These are phyloP conservation scores for Lasiosphaeria ovina DNA, from an alignment of 495 filamentous ascomycete genomes.

Conservation along the genomic window DNA sequence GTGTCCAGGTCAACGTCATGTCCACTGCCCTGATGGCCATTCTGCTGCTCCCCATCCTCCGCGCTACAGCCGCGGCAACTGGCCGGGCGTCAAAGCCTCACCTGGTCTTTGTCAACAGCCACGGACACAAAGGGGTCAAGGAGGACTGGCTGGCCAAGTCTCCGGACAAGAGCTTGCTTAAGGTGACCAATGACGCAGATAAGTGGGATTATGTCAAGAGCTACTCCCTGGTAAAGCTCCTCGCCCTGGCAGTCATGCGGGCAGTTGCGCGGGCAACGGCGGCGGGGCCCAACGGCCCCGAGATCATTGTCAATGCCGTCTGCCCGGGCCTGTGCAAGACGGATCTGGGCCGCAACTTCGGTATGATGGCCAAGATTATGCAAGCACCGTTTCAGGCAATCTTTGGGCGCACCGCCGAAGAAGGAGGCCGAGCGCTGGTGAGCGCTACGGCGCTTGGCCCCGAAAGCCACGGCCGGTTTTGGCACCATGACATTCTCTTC, in stretches of 20 bases:
- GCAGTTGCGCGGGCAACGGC: neutral
- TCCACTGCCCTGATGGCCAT: constrained; percentile 49
- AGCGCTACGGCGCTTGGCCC: neutral
- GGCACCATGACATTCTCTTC: neutral
- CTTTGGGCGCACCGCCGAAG: neutral
- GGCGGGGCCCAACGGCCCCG: neutral
- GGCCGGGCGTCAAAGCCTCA: constrained; percentile 28
- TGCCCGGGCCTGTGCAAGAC: neutral
- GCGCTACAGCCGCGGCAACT: constrained; percentile 26
- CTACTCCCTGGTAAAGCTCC: neutral
- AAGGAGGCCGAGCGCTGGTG: neutral
- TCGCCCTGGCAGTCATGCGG: neutral
- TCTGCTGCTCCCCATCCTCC: constrained; percentile 49
- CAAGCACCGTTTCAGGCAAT: neutral
- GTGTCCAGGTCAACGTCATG: constrained; percentile 48
- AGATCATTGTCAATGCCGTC: constrained; percentile 1
- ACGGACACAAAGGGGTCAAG: neutral
- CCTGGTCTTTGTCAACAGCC: constrained; percentile 38
- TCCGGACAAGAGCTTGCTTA: neutral
- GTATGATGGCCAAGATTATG: neutral
- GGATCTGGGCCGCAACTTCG: neutral
- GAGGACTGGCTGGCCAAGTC: neutral
- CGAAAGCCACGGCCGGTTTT: neutral
- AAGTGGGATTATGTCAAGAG: neutral
- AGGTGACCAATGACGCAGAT: neutral